phyloP scores from a whole-genome alignment of 2,329 filamentous ascomycete genomes.

The Claviceps sp. region DNA sequence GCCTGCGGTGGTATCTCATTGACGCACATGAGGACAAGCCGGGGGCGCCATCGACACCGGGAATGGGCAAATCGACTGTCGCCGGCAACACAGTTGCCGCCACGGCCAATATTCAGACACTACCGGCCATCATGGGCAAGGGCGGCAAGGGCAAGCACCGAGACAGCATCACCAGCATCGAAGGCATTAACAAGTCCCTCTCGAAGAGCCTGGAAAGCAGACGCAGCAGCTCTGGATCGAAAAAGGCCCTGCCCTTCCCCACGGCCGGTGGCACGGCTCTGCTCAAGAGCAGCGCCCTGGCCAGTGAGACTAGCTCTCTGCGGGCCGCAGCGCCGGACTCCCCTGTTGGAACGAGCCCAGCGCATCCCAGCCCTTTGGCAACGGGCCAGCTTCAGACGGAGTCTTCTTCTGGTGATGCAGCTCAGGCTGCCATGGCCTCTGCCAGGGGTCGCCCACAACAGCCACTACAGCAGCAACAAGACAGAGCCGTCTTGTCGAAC shows the following conservation, averaged over 20 bases:
- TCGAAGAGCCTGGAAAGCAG: conserved; percentile 85
- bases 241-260: conserved; percentile 53
- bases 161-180: conserved; percentile 43
- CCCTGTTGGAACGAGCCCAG: conserved; percentile 27
- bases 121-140: conserved; percentile 28
- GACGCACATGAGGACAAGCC: conserved; percentile 90
- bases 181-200: conserved; percentile 62
- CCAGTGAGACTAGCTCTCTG: conserved; percentile 46
- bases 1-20: conserved; percentile 88
- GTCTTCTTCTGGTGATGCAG: conserved; percentile 6
- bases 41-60: conserved; percentile 81
- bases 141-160: conserved; percentile 22
- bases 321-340: conserved; percentile 33
- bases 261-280: conserved; percentile 26
- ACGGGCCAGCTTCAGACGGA: conserved; percentile 10
- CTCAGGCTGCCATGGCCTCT: neutral
- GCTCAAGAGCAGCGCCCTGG: conserved; percentile 37
- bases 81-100: conserved; percentile 79
- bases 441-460: neutral
- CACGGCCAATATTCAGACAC: conserved; percentile 54
- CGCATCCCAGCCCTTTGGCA: conserved; percentile 18
- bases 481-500: neutral
- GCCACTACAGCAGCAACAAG: neutral
- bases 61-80: conserved; percentile 82
- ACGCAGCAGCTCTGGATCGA: conserved; percentile 75